Base-by-base conservation (phyloP, 169 alveolate genomes). In the Cardiosporidium cionae region DNA sequence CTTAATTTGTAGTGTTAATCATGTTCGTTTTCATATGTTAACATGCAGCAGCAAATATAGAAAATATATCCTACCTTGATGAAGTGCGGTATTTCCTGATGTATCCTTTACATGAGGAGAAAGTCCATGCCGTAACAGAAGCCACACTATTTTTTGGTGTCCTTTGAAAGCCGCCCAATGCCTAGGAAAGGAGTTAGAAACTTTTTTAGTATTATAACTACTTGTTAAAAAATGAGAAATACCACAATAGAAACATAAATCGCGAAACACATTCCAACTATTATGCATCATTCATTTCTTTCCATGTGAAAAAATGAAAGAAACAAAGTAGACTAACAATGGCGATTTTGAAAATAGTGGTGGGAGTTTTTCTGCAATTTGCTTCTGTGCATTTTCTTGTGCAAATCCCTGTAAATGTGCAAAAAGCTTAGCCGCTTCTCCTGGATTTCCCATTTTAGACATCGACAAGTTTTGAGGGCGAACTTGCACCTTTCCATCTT, bases 121-220 rank as follows among this genome's bases (percentile, higher is more conserved):
- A 1, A 69, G 58, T 1, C 72, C 78, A 22, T 54, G 66, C 29
- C 64, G 54, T 35, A 76, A 54, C 34, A 76, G 83, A 29, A 76
- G 62, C 76, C 68, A 33, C 7, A 76, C 52, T 32, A 76, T 64
- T 34, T 33, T 62, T 58, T 52, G 28, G 3, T 44, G 71, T 0
- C 83, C 83, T 31, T 76, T 76, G n/a, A 27, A 68, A 0, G 74
- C 76, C 27, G 83, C 81, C 81, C 81, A 74, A 32, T 68, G 76
- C 32, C 81, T 74, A 71, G 32, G 31, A 66, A n/a, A n/a, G n/a
- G n/a, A n/a, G n/a, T n/a, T n/a, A n/a, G n/a, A n/a, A n/a, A n/a
- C n/a, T n/a, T n/a, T n/a, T n/a, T n/a, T n/a, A n/a, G n/a, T n/a
- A n/a, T n/a, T n/a, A n/a, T n/a, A n/a, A n/a, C n/a, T n/a, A n/a